A percentile compares a stretch with the other conserved stretches of the same genome.
Conservation (phyloP, 345 rosid species). For the Triadica sebifera region DNA sequence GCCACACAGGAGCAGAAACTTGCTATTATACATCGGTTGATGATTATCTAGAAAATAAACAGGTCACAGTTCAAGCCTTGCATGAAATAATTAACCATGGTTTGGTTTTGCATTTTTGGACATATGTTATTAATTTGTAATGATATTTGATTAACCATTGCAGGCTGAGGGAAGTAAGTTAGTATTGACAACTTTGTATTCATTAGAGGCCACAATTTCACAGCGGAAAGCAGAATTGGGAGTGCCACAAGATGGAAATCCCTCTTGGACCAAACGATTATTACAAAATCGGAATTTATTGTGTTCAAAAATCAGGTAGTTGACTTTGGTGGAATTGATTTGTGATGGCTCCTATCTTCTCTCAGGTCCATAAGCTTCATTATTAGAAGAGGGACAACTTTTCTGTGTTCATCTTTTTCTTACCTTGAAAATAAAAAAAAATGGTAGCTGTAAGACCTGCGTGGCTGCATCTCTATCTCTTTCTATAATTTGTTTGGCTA, state of each 20-base stretch:
- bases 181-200: slow-evolving; percentile 62
- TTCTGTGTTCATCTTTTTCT: not conserved
- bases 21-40: slow-evolving; percentile 66
- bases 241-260: slow-evolving; percentile 54
- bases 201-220: slow-evolving; percentile 64
- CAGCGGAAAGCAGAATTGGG: slow-evolving; percentile 62
- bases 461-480: not conserved
- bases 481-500: not conserved
- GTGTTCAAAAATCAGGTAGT: slow-evolving; percentile 79
- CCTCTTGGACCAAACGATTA: slow-evolving; percentile 71
- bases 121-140: not conserved
- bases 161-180: slow-evolving; percentile 53
- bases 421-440: not conserved
- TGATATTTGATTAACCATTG: slow-evolving; percentile 1
- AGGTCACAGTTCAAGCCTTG: slow-evolving; percentile 35
- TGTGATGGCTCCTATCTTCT: not conserved
- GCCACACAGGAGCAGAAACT: slow-evolving; percentile 91
- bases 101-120: not conserved
- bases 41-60: slow-evolving; percentile 42
- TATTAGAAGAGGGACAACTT: not conserved
- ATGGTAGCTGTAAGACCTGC: not conserved
- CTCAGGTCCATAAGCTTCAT: not conserved
- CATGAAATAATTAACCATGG: not conserved
- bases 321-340: not conserved
- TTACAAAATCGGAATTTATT: slow-evolving; percentile 46